Evolutionary conservation across 176 grass and related monocot genomes (phyloP), one percentile per base, ranked within the genome.

Genomic region (Cymbopogon citratus): DNA sequence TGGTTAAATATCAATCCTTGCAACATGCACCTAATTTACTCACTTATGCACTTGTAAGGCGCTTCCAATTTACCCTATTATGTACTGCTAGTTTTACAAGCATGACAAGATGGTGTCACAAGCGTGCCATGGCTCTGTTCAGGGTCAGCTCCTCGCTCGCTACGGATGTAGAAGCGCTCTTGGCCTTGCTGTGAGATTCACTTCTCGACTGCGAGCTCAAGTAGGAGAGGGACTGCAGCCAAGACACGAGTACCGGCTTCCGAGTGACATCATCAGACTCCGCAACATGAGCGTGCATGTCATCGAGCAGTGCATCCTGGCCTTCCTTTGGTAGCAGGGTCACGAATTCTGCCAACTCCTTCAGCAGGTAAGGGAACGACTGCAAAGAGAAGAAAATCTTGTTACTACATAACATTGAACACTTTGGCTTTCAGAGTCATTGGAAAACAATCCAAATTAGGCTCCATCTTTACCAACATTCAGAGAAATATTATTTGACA

Each of bases 221-320:
- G 73, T 91, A 98, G 12, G 90, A 95, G 64, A 98, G 87, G 33
- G 96, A 98, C 43, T 98, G 96, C 64, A 98, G 74, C 92, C 96
- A 98, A 0, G 92, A 95, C 2, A 95, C 92, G 2, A 95, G 85
- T 7, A 98, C 88, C 0, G 96, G 96, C 69, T 98, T 98, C 70
- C 96, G 69, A 16, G 85, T 90, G 24, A 98, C 96, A 86, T 98
- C 90, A 0, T 98, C 92, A 21, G 95, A 98, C 68, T 98, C 92
- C 0, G 95, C 95, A 4, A 95, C 95, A 72, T 86, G 82, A 24
- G 86, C 31, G 33, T 98, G 90, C 87, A 95, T 92, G 44, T 98
- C 92, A 21, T 94, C 88, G 0, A 98, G 93, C 54, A 98, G 77
- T 35, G 74, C 92, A 77, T 91, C 88, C 84, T 93, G 95, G 21